phyloP scores from a whole-genome alignment of 495 filamentous ascomycete species.

The Aspergillus affinis region DNA sequence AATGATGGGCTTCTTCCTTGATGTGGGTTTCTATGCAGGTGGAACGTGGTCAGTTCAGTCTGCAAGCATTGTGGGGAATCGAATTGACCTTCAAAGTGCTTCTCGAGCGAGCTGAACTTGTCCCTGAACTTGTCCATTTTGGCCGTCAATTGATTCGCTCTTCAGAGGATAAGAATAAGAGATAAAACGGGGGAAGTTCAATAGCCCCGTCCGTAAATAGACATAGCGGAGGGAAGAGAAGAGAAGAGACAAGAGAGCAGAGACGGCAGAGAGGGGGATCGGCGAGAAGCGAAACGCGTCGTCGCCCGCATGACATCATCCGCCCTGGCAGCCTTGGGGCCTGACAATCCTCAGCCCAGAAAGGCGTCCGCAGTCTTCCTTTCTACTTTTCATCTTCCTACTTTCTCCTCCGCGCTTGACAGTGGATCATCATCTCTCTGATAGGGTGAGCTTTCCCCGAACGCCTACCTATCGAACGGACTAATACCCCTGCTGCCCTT shows the following conservation, averaged over 20 bases:
- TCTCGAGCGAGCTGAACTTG: conserved; percentile 32
- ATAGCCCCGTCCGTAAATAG: background rate
- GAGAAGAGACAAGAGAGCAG: background rate
- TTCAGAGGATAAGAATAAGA: background rate
- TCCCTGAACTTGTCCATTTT: conserved; percentile 38
- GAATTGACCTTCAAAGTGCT: conserved; percentile 32
- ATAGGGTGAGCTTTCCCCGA: no score
- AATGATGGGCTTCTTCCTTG: conserved; percentile 47
- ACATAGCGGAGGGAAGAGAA: background rate
- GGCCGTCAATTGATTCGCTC: conserved; percentile 1
- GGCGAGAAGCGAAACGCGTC: background rate
- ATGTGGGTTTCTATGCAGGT: conserved; percentile 36
- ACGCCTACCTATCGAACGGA: no score
- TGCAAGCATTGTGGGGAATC: background rate
- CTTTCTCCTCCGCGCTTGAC: no score
- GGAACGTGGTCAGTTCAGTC: conserved; percentile 14
- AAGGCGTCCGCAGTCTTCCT: background rate
- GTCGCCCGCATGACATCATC: background rate
- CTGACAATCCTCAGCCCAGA: background rate
- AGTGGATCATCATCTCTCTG: no score
- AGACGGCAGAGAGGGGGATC: background rate
- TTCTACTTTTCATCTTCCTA: background rate
- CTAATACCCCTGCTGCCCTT: no score
- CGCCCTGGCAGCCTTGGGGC: background rate
- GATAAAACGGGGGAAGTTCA: background rate